Evolutionary conservation across 495 filamentous ascomycete species (phyloP).

Genomic region (Parathielavia hyrcaniae): DNA sequence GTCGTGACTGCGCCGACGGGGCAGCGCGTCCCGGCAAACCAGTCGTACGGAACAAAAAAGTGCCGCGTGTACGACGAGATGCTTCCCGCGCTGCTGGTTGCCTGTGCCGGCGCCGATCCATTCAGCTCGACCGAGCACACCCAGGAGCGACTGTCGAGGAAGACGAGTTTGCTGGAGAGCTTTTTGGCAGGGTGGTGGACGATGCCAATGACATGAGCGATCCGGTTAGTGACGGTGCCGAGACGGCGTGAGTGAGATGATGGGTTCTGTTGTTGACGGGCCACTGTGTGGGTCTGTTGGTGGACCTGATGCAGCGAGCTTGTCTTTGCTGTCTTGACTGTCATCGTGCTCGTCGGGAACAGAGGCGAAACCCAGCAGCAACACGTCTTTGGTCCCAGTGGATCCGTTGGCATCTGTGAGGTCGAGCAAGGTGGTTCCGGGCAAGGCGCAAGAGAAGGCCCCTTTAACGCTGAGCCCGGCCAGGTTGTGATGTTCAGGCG

Average conservation of each 20-base stretch:
- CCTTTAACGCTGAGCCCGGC: neutral
- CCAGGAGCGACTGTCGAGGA: constrained; percentile 2
- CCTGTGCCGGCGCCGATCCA: neutral
- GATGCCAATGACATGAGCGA: neutral
- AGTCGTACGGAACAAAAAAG: constrained; percentile 27
- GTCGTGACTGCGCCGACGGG: neutral
- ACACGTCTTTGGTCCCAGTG: constrained; percentile 1
- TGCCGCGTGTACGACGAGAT: constrained; percentile 4
- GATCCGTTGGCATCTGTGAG: constrained; percentile 8
- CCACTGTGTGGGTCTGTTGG: neutral
- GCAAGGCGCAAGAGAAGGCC: neutral
- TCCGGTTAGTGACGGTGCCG: neutral
- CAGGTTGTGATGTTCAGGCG: neutral
- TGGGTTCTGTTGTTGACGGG: neutral
- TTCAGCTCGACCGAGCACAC: neutral
- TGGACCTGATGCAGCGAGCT: neutral
- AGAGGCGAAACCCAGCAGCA: neutral
- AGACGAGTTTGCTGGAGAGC: neutral
- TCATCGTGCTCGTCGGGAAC: neutral
- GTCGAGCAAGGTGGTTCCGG: neutral
- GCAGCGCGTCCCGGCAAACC: constrained; percentile 18
- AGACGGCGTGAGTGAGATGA: neutral
- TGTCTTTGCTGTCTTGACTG: neutral
- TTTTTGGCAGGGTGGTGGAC: neutral
- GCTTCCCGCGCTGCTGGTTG: neutral